Evolutionary conservation across 495 filamentous ascomycete species (phyloP).

Genomic region (Daldinia childiae): DNA sequence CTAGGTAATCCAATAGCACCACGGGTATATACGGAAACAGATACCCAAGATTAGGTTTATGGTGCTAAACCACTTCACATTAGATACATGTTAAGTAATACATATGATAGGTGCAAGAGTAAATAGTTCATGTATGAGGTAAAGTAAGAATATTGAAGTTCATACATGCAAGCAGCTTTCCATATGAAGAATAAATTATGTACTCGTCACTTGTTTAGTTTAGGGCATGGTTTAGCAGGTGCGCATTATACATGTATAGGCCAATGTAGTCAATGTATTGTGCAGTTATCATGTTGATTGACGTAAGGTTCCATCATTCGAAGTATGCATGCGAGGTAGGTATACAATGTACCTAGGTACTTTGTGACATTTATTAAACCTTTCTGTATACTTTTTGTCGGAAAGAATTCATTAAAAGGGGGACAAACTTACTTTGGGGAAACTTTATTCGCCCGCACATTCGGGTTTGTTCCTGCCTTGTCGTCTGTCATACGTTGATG

Average conservation of each 20-base stretch:
- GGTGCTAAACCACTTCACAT: too few species aligned
- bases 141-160: neutral
- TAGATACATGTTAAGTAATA: too few species aligned
- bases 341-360: conserved; percentile 10
- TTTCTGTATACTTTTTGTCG: conserved; percentile 22
- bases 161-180: neutral
- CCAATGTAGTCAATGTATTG: conserved; percentile 21
- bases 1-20: neutral
- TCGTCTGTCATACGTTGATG: conserved; percentile 31
- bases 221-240: neutral
- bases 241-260: neutral
- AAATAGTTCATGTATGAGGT: neutral
- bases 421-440: conserved; percentile 38
- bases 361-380: neutral
- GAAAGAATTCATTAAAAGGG: conserved; percentile 35
- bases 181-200: neutral
- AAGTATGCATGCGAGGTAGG: neutral
- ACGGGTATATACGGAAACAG: neutral
- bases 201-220: conserved; percentile 2
- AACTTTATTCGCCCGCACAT: conserved; percentile 37
- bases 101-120: neutral
- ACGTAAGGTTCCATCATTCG: conserved; percentile 41
- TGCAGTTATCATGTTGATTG: conserved; percentile 42
- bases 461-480: conserved; percentile 39
- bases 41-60: neutral